Evolutionary conservation across 2,329 filamentous ascomycete genomes (phyloP).

Genomic region (Tolypocladium sp.): DNA sequence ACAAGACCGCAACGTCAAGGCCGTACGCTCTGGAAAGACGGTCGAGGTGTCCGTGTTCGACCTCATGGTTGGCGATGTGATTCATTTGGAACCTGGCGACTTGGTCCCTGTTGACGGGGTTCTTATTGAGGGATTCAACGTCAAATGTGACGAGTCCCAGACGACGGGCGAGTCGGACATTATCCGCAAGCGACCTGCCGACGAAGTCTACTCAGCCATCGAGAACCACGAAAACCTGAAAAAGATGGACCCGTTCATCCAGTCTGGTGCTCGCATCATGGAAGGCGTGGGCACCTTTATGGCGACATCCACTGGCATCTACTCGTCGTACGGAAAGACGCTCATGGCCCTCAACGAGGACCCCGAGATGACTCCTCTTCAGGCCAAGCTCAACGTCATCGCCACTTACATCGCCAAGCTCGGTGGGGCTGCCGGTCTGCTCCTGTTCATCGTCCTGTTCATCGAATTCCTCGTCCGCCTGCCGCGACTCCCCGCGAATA

Average conservation of each 20-base stretch:
- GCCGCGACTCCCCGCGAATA: conserved; percentile 33
- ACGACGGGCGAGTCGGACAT: conserved; percentile 73
- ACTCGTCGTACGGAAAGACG: conserved; percentile 68
- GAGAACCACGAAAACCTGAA: conserved; percentile 55
- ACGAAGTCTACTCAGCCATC: conserved; percentile 62
- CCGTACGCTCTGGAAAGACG: conserved; percentile 60
- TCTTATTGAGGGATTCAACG: conserved; percentile 61
- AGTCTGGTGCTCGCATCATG: conserved; percentile 72
- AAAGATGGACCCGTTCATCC: conserved; percentile 76
- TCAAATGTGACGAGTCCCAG: conserved; percentile 71
- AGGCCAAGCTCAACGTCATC: conserved; percentile 66
- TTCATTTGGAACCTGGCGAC: conserved; percentile 67
- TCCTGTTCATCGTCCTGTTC: conserved; percentile 76
- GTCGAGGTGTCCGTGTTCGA: conserved; percentile 62
- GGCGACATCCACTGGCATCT: conserved; percentile 62
- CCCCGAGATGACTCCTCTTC: conserved; percentile 66
- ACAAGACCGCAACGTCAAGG: conserved; percentile 65
- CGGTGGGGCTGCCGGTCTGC: conserved; percentile 65
- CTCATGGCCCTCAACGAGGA: conserved; percentile 66
- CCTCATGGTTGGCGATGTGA: conserved; percentile 59
- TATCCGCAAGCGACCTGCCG: conserved; percentile 56
- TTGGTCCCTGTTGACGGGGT: conserved; percentile 67
- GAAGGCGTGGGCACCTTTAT: conserved; percentile 69
- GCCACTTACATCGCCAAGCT: conserved; percentile 72
- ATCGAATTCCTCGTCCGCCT: conserved; percentile 75